A percentile compares a stretch with the other conserved stretches of the same genome.
Conservation (phyloP, 176 grass and related monocot genomes). For the Cocos nucifera region DNA sequence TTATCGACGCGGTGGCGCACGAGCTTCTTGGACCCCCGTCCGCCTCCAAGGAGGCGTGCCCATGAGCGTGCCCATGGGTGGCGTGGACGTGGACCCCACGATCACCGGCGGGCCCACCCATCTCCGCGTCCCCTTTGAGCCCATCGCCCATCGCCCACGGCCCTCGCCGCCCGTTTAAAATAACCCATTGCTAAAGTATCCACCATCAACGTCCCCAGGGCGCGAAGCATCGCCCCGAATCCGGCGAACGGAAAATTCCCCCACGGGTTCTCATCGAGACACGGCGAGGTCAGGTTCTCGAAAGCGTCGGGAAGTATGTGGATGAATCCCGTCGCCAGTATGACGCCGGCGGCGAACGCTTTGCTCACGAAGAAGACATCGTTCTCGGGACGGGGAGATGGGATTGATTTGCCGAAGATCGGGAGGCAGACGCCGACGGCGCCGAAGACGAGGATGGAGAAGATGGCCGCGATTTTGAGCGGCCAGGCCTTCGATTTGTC, state of each 20-base stretch:
- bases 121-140: conserved; percentile 11
- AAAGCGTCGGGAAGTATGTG: conserved; percentile 76
- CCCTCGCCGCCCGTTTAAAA: conserved; percentile 14
- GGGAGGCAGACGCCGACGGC: conserved; percentile 37
- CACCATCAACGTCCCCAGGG: conserved; percentile 47
- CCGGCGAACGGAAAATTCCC: conserved; percentile 47
- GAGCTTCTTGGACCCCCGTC: not conserved
- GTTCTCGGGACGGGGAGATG: conserved; percentile 22
- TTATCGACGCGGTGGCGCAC: not conserved
- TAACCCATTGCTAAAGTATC: conserved; percentile 53
- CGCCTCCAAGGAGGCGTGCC: not conserved
- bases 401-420: conserved; percentile 28
- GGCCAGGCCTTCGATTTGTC: conserved; percentile 5
- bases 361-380: conserved; percentile 58
- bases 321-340: conserved; percentile 66
- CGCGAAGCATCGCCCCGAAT: conserved; percentile 47
- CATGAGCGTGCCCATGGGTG: not conserved
- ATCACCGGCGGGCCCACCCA: not conserved
- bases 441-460: conserved; percentile 44
- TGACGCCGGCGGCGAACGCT: conserved; percentile 70
- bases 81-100: not conserved
- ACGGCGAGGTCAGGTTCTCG: conserved; percentile 41
- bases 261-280: conserved; percentile 41
- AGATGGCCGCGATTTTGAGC: conserved; percentile 44
- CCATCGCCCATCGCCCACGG: not conserved